Conservation (phyloP, 129 eudicot species). For the Helichrysum umbraculigerum region DNA sequence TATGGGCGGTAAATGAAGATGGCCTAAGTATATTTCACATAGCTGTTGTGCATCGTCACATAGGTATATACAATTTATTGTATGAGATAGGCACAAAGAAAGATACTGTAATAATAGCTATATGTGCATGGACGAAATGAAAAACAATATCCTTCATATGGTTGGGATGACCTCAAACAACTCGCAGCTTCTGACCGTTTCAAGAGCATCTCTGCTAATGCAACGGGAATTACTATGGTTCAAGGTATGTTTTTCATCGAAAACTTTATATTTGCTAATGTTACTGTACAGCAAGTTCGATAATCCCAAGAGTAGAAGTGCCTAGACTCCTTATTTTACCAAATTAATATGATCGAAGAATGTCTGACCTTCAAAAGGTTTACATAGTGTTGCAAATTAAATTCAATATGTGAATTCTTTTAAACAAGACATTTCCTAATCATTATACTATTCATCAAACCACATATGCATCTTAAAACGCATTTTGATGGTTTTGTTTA, state of each 20-base stretch:
- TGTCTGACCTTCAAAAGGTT: no score
- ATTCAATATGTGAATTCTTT: no score
- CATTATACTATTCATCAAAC: no score
- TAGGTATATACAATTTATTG: slow-evolving; percentile 27
- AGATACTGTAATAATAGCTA: neutral
- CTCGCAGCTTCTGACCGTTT: slow-evolving; percentile 1
- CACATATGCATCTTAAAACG: no score
- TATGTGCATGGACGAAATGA: neutral
- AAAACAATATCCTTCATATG: slow-evolving; percentile 35
- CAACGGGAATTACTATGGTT: slow-evolving; percentile 12
- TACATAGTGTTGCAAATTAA: no score
- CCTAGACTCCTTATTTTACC: no score
- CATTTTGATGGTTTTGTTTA: no score
- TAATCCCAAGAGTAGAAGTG: no score
- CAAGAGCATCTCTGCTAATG: slow-evolving; percentile 29
- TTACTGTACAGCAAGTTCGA: no score
- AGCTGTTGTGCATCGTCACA: slow-evolving; percentile 32
- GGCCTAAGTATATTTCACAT: slow-evolving; percentile 29
- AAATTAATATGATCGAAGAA: no score
- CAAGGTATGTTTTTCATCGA: neutral
- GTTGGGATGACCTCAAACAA: slow-evolving; percentile 29
- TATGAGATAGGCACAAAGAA: slow-evolving; percentile 31
- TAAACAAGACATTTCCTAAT: no score
- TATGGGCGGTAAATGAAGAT: slow-evolving; percentile 11
- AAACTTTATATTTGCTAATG: no score